Conservation (phyloP, 371 early-diverging fungal species). For the Mycotypha africana region DNA sequence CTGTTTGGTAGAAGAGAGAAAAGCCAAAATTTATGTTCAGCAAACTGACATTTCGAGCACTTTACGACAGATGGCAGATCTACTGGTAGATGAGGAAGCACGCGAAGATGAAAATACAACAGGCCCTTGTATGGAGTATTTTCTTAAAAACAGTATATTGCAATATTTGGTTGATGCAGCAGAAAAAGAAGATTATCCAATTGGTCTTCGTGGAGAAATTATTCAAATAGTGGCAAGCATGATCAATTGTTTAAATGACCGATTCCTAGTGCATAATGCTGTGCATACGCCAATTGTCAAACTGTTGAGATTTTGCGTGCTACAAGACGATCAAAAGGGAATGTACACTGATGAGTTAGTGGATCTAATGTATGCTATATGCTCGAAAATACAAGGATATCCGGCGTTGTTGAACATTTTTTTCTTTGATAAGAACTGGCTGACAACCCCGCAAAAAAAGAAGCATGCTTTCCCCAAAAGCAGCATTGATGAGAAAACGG, state of each 20-base stretch:
- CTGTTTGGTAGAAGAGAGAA: conserved; percentile 52
- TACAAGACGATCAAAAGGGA: conserved; percentile 53
- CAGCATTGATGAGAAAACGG: background rate
- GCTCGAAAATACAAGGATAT: conserved; percentile 87
- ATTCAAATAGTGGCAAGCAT: conserved; percentile 78
- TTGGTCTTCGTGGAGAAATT: conserved; percentile 81
- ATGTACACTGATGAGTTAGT: conserved; percentile 80
- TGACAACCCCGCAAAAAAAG: conserved; percentile 57
- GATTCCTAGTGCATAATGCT: conserved; percentile 85
- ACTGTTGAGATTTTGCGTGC: conserved; percentile 66
- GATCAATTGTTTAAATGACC: conserved; percentile 80
- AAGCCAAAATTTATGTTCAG: conserved; percentile 51
- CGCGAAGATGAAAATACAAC: conserved; percentile 65
- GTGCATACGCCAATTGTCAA: conserved; percentile 85
- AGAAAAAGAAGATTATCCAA: conserved; percentile 74
- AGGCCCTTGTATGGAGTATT: conserved; percentile 90
- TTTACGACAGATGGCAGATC: conserved; percentile 81
- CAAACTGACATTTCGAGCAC: conserved; percentile 78
- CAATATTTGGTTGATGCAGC: conserved; percentile 74
- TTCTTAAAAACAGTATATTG: conserved; percentile 79
- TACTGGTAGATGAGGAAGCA: conserved; percentile 88
- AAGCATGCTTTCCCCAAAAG: background rate
- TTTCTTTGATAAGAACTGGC: conserved; percentile 79
- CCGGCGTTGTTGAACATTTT: conserved; percentile 87
- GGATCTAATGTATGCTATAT: conserved; percentile 84